A percentile compares a stretch with the other conserved stretches of the same genome.
Evolutionary conservation across 768 basidiomycete species (phyloP).

Genomic region (Trametes cubensis): DNA sequence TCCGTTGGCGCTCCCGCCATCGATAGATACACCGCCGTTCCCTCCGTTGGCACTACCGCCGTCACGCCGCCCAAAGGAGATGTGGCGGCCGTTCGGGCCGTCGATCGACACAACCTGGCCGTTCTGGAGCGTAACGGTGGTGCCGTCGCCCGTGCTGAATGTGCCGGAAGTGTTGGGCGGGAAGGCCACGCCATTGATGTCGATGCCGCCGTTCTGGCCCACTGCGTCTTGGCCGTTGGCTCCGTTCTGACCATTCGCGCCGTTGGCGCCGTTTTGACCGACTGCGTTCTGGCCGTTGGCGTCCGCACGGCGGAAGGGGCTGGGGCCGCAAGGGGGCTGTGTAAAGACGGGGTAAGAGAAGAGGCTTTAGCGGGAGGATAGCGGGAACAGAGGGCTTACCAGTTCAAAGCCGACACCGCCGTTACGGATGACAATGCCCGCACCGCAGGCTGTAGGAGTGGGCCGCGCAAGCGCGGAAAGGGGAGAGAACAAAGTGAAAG

Average conservation of each 20-base stretch:
- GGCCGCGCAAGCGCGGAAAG: slow-evolving; percentile 1
- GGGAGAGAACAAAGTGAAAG: slow-evolving; percentile 5
- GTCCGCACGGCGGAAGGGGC: not conserved
- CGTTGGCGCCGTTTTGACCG: not conserved
- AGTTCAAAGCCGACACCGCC: not conserved
- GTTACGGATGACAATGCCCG: not conserved
- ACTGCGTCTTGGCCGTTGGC: not conserved
- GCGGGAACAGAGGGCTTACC: not conserved
- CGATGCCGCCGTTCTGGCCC: slow-evolving; percentile 5
- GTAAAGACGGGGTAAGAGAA: not conserved
- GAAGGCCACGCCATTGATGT: slow-evolving; percentile 2
- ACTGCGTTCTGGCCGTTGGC: slow-evolving; percentile 2
- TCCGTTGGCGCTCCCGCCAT: not conserved
- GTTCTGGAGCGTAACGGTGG: slow-evolving; percentile 1
- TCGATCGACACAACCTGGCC: slow-evolving; percentile 5
- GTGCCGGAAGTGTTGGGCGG: slow-evolving; percentile 2
- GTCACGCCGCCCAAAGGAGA: not conserved
- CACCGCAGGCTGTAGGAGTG: not conserved
- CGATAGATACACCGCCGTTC: not conserved
- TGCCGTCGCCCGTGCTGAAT: not conserved
- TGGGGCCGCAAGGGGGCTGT: not conserved
- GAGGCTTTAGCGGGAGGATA: not conserved
- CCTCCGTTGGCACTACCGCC: not conserved
- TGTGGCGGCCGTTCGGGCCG: not conserved
- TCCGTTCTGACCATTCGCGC: not conserved